Evolutionary conservation across 2,329 filamentous ascomycete species (phyloP).

Genomic region (Stemphylium beticola): DNA sequence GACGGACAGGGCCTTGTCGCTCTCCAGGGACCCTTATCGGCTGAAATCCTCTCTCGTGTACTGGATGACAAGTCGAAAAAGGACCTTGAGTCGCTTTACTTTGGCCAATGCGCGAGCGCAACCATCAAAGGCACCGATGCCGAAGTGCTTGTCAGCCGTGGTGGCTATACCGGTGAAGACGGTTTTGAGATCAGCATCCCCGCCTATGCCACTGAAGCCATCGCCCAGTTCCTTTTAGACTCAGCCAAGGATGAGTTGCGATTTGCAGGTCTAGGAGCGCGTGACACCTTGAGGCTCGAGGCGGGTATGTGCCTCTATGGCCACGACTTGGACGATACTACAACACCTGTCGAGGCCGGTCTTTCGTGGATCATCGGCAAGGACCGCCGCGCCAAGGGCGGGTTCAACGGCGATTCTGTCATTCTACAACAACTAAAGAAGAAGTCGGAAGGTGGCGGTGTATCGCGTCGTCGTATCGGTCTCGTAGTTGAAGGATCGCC

Average conservation of each 20-base stretch:
- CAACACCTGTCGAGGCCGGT: constrained; percentile 70
- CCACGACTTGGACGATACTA: constrained; percentile 87
- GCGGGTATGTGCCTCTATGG: constrained; percentile 99
- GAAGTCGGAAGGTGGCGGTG: constrained; percentile 73
- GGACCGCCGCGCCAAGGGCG: constrained; percentile 70
- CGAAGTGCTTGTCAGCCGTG: constrained; percentile 76
- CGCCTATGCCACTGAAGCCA: constrained; percentile 65
- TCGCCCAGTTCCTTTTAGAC: constrained; percentile 73
- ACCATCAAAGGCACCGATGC: constrained; percentile 65
- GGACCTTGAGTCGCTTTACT: constrained; percentile 69
- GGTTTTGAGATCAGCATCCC: constrained; percentile 95
- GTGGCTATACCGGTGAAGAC: constrained; percentile 96
- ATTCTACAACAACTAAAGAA: constrained; percentile 80
- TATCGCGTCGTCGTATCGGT: constrained; percentile 76
- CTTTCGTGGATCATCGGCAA: constrained; percentile 85
- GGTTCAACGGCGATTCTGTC: constrained; percentile 84
- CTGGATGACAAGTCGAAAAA: constrained; percentile 59
- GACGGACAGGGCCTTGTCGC: constrained; percentile 81
- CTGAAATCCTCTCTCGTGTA: constrained; percentile 69
- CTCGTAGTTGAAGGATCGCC: constrained; percentile 84
- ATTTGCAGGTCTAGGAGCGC: constrained; percentile 85
- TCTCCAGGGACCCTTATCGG: constrained; percentile 83
- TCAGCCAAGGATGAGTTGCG: constrained; percentile 69
- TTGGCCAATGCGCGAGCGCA: constrained; percentile 75
- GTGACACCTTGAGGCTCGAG: constrained; percentile 91